These are phyloP conservation scores for Candida smagusa DNA, from an alignment of 1,139 yeast species.

Conservation along the genomic window DNA sequence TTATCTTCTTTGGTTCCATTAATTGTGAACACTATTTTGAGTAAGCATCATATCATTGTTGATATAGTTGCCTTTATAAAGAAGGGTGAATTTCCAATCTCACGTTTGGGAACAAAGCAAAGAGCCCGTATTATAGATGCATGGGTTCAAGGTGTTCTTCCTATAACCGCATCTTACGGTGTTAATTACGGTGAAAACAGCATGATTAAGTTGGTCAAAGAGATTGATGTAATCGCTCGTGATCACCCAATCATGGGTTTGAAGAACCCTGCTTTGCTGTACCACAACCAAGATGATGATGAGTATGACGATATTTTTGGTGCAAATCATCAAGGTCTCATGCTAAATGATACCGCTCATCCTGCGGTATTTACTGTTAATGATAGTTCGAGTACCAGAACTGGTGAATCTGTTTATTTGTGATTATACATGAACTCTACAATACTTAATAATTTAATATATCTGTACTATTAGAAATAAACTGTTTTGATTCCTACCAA, in stretches of 20 bases:
- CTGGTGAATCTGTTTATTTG: background rate
- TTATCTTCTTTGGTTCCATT: conserved; percentile 80
- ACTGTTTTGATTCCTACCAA: no score
- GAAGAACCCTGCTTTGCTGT: conserved; percentile 43
- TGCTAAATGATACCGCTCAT: conserved; percentile 17
- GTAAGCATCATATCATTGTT: conserved; percentile 79
- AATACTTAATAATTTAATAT: no score
- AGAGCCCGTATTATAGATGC: conserved; percentile 65
- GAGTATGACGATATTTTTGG: conserved; percentile 29
- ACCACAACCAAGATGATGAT: conserved; percentile 33
- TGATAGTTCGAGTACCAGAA: background rate
- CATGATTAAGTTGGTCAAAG: conserved; percentile 53
- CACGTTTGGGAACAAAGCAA: conserved; percentile 73
- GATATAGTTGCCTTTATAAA: conserved; percentile 83
- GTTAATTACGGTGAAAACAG: conserved; percentile 67
- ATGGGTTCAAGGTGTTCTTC: conserved; percentile 49
- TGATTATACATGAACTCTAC: background rate
- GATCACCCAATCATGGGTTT: conserved; percentile 44
- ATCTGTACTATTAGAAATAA: no score
- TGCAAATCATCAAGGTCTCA: conserved; percentile 26
- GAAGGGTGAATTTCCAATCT: conserved; percentile 61
- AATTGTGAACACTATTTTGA: conserved; percentile 72
- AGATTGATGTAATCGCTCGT: conserved; percentile 42
- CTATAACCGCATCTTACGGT: conserved; percentile 42
- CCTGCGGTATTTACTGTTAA: background rate